Evolutionary conservation across 768 basidiomycete species (phyloP), one percentile per base, ranked within the genome.

Genomic region (Leccinum uliginosum): DNA sequence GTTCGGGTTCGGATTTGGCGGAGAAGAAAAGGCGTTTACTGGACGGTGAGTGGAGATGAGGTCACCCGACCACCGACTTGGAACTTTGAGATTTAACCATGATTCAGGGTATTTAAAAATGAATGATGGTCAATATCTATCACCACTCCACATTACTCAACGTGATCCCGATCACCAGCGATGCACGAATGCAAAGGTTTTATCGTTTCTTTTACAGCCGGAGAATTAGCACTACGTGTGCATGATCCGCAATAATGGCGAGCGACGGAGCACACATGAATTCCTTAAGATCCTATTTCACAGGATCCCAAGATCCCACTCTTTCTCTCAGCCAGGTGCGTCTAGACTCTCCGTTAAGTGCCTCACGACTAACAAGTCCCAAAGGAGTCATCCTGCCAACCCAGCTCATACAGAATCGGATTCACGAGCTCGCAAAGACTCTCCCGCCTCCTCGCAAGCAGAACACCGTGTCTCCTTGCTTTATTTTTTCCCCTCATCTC

Each of bases 391-490:
- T 79, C 53, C 78, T 89, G 51, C 82, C 87, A 21, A 82, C 80
- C 7, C 82, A 80, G 57, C 79, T 84, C 48, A 80, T 89, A 65
- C 89, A 91, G 76, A 89, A 84, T 64, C 87, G 90, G 72, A 86
- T 90, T 53, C 87, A 89, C 65, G 89, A 91, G 66, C 80, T 89
- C 35, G 86, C 87, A 52, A 89, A 88, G 75, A 82, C 85, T 1
- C 80, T 89, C 0, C 87, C 91, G 1, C 87, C 89, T 17, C 89
- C 91, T 6, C 78, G 93, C 56, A 93, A 92, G 70, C 93, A 94
- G 74, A 95, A 95, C 69, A 90, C 91, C 21, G 93, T 57, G 75
- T 61, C 55, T 11, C 35, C 30, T 15, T 34, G n/a, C 9, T 35
- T 12, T 32, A n/a, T 17, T 48, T 35, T 27, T 55, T 43, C 56